A percentile compares a stretch with the other conserved stretches of the same genome.
Conservation (phyloP, 495 filamentous ascomycete species). For the Annulohypoxylon bovei region DNA sequence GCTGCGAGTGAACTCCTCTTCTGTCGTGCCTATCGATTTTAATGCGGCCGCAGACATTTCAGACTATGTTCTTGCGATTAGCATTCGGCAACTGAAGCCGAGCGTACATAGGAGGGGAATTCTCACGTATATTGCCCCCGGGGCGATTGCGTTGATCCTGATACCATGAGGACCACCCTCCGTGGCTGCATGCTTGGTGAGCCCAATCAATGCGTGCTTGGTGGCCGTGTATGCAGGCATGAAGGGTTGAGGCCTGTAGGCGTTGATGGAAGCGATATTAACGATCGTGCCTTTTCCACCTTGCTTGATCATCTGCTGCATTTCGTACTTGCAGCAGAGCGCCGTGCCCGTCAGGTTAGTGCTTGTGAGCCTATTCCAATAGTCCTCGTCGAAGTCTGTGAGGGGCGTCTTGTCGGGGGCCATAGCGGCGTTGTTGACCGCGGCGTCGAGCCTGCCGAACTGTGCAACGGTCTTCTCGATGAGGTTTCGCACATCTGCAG, state of each 20-base stretch:
- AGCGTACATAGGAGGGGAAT: not conserved
- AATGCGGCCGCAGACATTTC: constrained; percentile 44
- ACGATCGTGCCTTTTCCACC: constrained; percentile 71
- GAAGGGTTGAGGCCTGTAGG: constrained; percentile 65
- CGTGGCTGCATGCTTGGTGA: constrained; percentile 75
- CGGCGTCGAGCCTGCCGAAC: constrained; percentile 68
- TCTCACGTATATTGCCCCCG: constrained; percentile 57
- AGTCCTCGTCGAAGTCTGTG: constrained; percentile 45
- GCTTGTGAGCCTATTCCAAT: constrained; percentile 55
- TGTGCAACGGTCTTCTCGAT: constrained; percentile 58
- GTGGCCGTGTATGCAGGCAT: constrained; percentile 75
- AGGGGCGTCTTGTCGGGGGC: constrained; percentile 67
- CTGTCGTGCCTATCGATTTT: constrained; percentile 40
- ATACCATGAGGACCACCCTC: constrained; percentile 75
- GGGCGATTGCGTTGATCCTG: constrained; percentile 76
- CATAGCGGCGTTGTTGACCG: constrained; percentile 75
- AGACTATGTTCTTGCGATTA: constrained; percentile 45
- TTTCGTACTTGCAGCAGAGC: constrained; percentile 58
- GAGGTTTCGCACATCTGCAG: constrained; percentile 41
- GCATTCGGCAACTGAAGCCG: constrained; percentile 14
- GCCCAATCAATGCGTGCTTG: constrained; percentile 72
- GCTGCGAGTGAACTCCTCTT: constrained; percentile 40
- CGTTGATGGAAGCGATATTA: constrained; percentile 76
- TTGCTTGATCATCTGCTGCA: constrained; percentile 62
- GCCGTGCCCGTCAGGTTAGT: constrained; percentile 61